These are phyloP conservation scores for Trichosporon coremiiforme DNA, from an alignment of 1,284 basidiomycete species.

Conservation along the genomic window DNA sequence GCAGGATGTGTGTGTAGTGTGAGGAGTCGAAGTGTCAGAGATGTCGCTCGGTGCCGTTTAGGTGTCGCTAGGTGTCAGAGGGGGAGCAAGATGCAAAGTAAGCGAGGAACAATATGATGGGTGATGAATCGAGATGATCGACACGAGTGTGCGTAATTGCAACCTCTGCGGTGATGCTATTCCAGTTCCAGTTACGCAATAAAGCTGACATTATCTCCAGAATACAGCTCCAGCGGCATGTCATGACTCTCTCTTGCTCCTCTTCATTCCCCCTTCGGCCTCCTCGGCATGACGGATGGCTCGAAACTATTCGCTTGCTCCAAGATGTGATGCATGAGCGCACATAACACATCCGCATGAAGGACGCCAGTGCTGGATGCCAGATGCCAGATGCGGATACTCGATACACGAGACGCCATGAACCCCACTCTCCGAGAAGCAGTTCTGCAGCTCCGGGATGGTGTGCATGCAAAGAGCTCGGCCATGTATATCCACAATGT, in stretches of 20 bases:
- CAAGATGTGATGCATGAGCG: too few relatives aligned
- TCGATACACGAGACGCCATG: background rate
- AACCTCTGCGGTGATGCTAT: background rate
- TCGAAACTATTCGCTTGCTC: too few relatives aligned
- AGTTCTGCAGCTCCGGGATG: background rate
- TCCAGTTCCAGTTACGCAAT: constrained; percentile 1
- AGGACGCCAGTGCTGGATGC: background rate
- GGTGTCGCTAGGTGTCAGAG: background rate
- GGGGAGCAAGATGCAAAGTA: constrained; percentile 1
- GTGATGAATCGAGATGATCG: constrained; percentile 19
- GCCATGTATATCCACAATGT: constrained; percentile 15
- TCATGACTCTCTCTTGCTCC: too few relatives aligned
- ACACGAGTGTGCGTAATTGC: constrained; percentile 16
- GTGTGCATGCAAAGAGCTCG: background rate
- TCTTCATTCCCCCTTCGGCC: too few relatives aligned
- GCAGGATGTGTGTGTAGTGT: constrained; percentile 1
- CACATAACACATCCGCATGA: background rate
- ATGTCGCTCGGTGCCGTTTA: background rate
- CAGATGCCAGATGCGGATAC: background rate
- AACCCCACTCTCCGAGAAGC: background rate
- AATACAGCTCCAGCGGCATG: too few relatives aligned
- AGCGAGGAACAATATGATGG: constrained; percentile 10
- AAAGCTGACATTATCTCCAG: background rate
- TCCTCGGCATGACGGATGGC: too few relatives aligned
- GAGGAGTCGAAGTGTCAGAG: constrained; percentile 2